Evolutionary conservation across 345 rosid genomes (phyloP), one percentile per base, ranked within the genome.

Genomic region (Dovyalis caffra): DNA sequence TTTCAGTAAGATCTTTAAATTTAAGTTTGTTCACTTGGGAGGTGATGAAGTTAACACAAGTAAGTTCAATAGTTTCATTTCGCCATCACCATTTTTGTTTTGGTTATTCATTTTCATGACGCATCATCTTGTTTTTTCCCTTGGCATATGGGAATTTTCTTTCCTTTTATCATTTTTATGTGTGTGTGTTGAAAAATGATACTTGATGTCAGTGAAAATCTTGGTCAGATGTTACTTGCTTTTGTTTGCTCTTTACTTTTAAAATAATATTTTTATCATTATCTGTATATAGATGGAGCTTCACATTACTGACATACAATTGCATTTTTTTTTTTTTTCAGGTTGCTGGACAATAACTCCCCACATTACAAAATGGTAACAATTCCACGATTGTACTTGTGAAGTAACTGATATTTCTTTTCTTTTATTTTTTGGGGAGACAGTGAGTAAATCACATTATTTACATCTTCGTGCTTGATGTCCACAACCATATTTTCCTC

Each of bases 21-120:
- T 82, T 83, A 89, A 81, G 80, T 89, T 89, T 58, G 81, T 89
- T 49, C 96, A 91, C 74, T 81, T 91, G 90, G 96, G 96, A 69
- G 96, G 96, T n/a, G 96, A 91, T 67, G 96, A 91, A 85, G 96
- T 91, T 40, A 47, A 89, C 64, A 85, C 93, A 79, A 81, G 96
- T 91, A 85, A 85, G 81, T 72, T 74, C 6, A 58, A 67, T 53
- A 33, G 29, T 58, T 58, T 26, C 20, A 45, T 18, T 20, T 77
- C 40, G 10, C 26, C 65, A n/a, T 64, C 23, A 67, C 35, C 35
- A 64, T 38, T 26, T 43, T 43, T 43, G 49, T 43, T 11, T 43
- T 43, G 49, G 20, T 31, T 31, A 18, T n/a, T 21, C 4, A 1
- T 28, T 33, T 16, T 23, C 33, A 18, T 68, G 32, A 26, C 9